Evolutionary conservation across 2,329 filamentous ascomycete genomes (phyloP).

Genomic region (Clarireedia sp.): DNA sequence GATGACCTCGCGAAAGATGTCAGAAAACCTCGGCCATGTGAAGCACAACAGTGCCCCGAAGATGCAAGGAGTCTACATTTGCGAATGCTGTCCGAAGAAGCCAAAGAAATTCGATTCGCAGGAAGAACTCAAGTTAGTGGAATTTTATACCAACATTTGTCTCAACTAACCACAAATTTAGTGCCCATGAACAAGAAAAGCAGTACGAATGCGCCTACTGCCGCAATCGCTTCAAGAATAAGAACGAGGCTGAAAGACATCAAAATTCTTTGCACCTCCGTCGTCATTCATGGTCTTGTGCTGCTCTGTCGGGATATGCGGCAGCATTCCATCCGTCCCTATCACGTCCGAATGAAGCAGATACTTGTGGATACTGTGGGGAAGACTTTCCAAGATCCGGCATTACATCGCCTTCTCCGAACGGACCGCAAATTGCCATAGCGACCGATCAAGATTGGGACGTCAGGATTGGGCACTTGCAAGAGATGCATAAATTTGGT

Average conservation of each 20-base stretch:
- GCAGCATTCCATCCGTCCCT: conserved; percentile 82
- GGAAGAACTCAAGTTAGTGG: conserved; percentile 72
- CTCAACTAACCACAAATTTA: conserved; percentile 34
- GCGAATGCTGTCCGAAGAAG: conserved; percentile 95
- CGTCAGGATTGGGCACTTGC: conserved; percentile 74
- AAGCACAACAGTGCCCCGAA: conserved; percentile 43
- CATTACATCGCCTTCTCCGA: conserved; percentile 33
- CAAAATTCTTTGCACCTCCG: conserved; percentile 91
- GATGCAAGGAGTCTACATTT: conserved; percentile 58
- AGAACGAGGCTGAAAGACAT: conserved; percentile 94
- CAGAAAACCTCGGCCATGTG: conserved; percentile 30
- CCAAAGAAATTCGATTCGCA: conserved; percentile 87
- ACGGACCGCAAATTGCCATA: conserved; percentile 36
- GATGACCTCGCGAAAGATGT: conserved; percentile 38
- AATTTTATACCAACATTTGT: not conserved
- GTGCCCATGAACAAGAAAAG: conserved; percentile 86
- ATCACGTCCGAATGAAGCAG: conserved; percentile 55
- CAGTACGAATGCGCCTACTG: conserved; percentile 93
- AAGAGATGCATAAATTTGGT: conserved; percentile 88
- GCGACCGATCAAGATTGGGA: conserved; percentile 84
- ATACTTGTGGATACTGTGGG: conserved; percentile 92
- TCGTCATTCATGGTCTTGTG: conserved; percentile 94
- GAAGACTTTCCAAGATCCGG: conserved; percentile 60
- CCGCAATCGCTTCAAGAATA: conserved; percentile 95
- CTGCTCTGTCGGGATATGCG: conserved; percentile 68